Evolutionary conservation across 306 rosid species (phyloP), one percentile per base, ranked within the genome.

Genomic region (Corylus americana): DNA sequence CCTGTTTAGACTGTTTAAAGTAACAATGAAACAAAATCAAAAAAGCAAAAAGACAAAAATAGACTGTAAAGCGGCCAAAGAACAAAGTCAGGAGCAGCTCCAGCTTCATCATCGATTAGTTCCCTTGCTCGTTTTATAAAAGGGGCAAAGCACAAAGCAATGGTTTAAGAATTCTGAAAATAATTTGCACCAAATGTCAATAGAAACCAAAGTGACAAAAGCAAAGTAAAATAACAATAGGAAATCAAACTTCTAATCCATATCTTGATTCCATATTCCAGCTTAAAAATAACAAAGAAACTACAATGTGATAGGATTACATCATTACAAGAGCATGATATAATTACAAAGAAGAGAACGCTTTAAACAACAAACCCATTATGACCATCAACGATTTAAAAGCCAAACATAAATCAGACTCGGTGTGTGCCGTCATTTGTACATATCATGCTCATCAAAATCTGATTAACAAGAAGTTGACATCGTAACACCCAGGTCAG

Each of bases 401-500:
- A 9, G 72, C 51, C 72, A 67, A 67, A 17, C 27, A 42, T 49
- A 67, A 39, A 67, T 67, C 50, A 13, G 25, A 64, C 18, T 45
- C 20, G 7, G 22, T 10, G 51, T 31, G 48, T 42, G 51, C 72
- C 50, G 29, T 18, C 51, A 18, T 67, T 67, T 42, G 51, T 42
- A 67, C 51, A 64, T n/a, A 18, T 4, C 29, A 42, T 67, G 42
- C 42, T 62, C 49, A 20, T 67, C 72, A 42, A 67, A 67, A 67
- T 39, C 72, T 42, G 44, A 67, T n/a, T 39, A 44, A 13, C 18
- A 39, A 1, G 16, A 8, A 9, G 20, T 42, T 8, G 51, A 42
- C 17, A 42, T 39, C 50, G 31, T 8, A 62, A 74, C 74, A 74
- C 85, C 89, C 86, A 80, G 76, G 48, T 20, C 27, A 3, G 78